Evolutionary conservation across 2,329 filamentous ascomycete genomes (phyloP).

Genomic region (Diaporthe sp.): DNA sequence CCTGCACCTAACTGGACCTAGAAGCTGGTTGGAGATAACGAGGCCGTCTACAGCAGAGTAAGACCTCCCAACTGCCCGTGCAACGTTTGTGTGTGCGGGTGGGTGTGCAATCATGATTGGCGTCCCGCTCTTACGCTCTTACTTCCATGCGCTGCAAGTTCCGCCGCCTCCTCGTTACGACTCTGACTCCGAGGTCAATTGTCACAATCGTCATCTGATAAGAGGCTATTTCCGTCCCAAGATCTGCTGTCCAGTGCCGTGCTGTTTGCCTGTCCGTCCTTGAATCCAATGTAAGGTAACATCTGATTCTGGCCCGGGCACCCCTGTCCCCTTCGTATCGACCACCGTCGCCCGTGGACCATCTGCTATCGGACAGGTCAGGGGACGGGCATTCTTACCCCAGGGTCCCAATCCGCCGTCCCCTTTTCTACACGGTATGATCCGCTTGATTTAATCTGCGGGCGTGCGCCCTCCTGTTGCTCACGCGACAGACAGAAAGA

Average conservation of each 20-base stretch:
- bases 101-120: neutral
- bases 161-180: neutral
- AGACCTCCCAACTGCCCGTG: neutral
- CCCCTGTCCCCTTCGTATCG: constrained; percentile 30
- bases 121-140: neutral
- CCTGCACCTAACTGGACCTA: neutral
- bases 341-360: constrained; percentile 15
- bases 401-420: constrained; percentile 23
- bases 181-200: neutral
- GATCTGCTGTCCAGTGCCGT: constrained; percentile 18
- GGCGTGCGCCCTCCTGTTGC: neutral
- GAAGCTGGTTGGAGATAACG: neutral
- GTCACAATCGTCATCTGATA: constrained; percentile 11
- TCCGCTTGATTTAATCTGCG: constrained; percentile 15
- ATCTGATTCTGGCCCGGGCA: constrained; percentile 31
- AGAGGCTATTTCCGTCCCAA: constrained; percentile 18
- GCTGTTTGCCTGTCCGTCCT: neutral
- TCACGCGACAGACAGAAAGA: constrained; percentile 5
- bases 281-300: constrained; percentile 31
- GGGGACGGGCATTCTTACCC: constrained; percentile 12
- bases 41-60: neutral
- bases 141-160: neutral
- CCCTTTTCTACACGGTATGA: constrained; percentile 11
- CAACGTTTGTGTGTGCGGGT: neutral
- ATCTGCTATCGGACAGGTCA: constrained; percentile 8